phyloP scores from a whole-genome alignment of 345 rosid species.

The Chamaenerion angustifolium region DNA sequence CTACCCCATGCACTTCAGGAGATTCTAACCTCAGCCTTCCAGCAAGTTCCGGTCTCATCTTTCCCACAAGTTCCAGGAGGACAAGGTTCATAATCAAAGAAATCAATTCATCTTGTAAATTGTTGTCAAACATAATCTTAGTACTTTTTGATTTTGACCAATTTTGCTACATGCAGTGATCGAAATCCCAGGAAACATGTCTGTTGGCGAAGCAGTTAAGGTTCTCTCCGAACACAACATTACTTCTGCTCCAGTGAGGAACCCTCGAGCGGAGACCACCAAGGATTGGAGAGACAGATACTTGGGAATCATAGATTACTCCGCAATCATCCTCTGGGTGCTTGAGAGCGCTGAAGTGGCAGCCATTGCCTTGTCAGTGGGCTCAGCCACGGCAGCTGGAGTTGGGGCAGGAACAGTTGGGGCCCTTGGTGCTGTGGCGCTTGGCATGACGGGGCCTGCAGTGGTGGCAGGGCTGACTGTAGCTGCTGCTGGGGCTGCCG shows the following conservation, averaged over 20 bases:
- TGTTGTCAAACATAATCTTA: not conserved
- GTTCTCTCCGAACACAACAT: conserved; percentile 63
- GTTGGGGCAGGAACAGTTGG: conserved; percentile 68
- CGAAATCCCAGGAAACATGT: conserved; percentile 60
- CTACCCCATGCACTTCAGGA: conserved; percentile 55
- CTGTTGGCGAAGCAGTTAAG: conserved; percentile 59
- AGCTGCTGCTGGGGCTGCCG: conserved; percentile 81
- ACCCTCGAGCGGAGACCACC: conserved; percentile 27
- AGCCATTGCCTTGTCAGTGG: conserved; percentile 53
- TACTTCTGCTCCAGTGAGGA: conserved; percentile 66
- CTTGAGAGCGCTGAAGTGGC: conserved; percentile 70
- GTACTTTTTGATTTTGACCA: not conserved
- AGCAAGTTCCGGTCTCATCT: conserved; percentile 55
- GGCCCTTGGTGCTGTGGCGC: conserved; percentile 59
- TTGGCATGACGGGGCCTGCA: conserved; percentile 59
- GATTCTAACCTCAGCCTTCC: conserved; percentile 59
- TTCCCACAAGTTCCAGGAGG: conserved; percentile 75
- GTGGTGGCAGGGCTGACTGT: conserved; percentile 56
- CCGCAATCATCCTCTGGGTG: conserved; percentile 70
- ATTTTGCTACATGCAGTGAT: conserved; percentile 27
- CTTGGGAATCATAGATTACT: conserved; percentile 66
- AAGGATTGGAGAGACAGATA: conserved; percentile 68
- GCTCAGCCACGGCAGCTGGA: conserved; percentile 67
- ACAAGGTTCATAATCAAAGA: conserved; percentile 31
- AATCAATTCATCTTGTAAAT: not conserved